Evolutionary conservation across 2,329 filamentous ascomycete species (phyloP), one percentile per base, ranked within the genome.

Genomic region (Colletotrichum tropicale): DNA sequence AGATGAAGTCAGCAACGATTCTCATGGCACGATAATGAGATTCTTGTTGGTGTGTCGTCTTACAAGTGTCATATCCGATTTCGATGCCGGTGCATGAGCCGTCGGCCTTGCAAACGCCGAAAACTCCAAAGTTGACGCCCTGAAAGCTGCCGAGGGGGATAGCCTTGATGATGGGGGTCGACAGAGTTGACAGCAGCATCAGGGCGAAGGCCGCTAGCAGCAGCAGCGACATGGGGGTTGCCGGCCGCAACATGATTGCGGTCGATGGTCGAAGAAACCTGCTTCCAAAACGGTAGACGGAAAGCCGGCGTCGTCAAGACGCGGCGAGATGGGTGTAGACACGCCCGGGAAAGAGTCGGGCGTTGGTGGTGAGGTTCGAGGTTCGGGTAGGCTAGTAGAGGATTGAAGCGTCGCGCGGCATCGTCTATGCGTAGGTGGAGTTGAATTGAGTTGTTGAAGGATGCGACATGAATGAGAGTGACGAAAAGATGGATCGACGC

Each of bases 11-110:
- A 75, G 69, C 32, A 32, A 70, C 28, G 32, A 61, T 15, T 26
- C 30, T 66, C 16, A 43, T 32, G 28, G 30, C 32, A 43, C 26
- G 30, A 24, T 65, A 18, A 71, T 18, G 10, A 68, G n/a, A 30
- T 13, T 24, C 38, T 70, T 26, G 52, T 66, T 28, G 24, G 36
- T 26, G 30, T 16, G 32, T 16, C 18, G 5, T 89, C 93, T 80
- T 88, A 98, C 96, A 91, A 79, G 93, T 93, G 82, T 94, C 92
- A 85, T 98, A 99, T 82, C 96, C 97, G 80, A 99, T 91, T 82
- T 93, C 91, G 78, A 96, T 91, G 55, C 88, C 87, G 81, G 91
- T 94, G 85, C 97, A 98, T 74, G 85, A 81, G 77, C 83, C 83
- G 76, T 87, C 84, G 52, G 86, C 87, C 78, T 92, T 89, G 85